phyloP scores from a whole-genome alignment of 1,284 basidiomycete species.

The Apiotrichum porosum region DNA sequence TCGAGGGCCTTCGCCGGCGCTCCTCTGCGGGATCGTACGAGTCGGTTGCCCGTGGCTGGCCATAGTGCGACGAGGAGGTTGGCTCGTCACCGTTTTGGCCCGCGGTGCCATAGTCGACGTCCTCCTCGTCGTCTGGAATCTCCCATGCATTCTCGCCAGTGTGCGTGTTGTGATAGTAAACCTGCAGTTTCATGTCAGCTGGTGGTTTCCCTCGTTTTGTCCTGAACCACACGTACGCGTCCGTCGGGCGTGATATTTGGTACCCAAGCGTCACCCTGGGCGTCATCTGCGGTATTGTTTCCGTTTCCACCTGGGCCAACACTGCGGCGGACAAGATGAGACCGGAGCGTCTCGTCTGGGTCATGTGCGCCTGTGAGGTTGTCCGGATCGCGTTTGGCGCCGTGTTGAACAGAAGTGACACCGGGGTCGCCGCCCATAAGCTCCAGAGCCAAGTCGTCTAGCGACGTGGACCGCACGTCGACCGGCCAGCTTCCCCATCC shows the following conservation, averaged over 20 bases:
- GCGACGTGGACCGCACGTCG: constrained; percentile 6
- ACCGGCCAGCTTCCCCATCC: constrained; percentile 16
- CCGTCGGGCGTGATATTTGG: constrained; percentile 48
- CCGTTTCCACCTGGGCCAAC: too few relatives aligned
- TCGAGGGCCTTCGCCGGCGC: background rate
- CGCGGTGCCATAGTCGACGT: constrained; percentile 12
- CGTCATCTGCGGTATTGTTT: background rate
- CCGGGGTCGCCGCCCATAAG: constrained; percentile 33
- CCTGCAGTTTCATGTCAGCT: constrained; percentile 52
- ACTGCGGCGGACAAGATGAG: too few relatives aligned
- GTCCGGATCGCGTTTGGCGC: too few relatives aligned
- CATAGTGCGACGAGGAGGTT: background rate
- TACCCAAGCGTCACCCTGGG: constrained; percentile 46
- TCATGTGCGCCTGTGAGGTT: background rate
- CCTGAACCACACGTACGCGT: constrained; percentile 35
- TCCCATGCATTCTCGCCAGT: constrained; percentile 83
- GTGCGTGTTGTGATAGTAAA: constrained; percentile 87
- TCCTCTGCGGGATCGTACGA: background rate
- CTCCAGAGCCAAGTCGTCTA: constrained; percentile 38
- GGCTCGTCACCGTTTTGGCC: constrained; percentile 2
- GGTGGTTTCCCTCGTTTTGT: background rate
- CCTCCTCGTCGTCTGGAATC: constrained; percentile 65
- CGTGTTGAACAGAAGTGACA: too few relatives aligned
- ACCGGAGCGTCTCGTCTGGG: constrained; percentile 14
- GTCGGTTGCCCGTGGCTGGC: background rate